phyloP scores from a whole-genome alignment of 331 rosid genomes.

The Prunus yedoensis region DNA sequence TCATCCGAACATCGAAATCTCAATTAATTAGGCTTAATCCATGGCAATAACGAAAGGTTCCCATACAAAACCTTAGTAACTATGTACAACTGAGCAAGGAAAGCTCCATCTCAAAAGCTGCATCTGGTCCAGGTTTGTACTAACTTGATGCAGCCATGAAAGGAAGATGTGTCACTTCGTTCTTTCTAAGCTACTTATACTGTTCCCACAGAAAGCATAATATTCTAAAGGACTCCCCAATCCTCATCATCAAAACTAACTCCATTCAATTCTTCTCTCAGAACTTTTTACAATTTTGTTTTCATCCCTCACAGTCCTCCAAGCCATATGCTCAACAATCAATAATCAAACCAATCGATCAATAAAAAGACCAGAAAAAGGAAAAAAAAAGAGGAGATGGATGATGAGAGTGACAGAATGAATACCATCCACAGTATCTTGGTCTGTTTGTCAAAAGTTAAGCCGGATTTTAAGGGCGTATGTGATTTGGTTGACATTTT shows the following conservation, averaged over 20 bases:
- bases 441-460: constrained; percentile 47
- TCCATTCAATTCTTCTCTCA: no score
- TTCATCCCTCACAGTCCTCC: background rate
- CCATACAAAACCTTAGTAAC: no score
- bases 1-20: no score
- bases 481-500: constrained; percentile 50
- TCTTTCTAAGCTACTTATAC: background rate
- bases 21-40: no score
- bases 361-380: background rate
- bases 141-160: background rate
- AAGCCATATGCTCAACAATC: background rate
- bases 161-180: background rate
- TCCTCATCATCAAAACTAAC: no score
- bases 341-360: no score
- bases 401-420: constrained; percentile 46
- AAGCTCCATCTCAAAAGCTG: background rate
- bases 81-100: background rate
- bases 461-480: constrained; percentile 56
- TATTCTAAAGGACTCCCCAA: background rate
- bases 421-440: constrained; percentile 37
- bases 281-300: background rate
- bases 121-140: background rate
- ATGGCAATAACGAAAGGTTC: no score
- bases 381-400: constrained; percentile 19
- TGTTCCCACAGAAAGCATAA: background rate